Base-by-base conservation (phyloP, 805 yeast species). In the Martiniozyma abietophila region DNA sequence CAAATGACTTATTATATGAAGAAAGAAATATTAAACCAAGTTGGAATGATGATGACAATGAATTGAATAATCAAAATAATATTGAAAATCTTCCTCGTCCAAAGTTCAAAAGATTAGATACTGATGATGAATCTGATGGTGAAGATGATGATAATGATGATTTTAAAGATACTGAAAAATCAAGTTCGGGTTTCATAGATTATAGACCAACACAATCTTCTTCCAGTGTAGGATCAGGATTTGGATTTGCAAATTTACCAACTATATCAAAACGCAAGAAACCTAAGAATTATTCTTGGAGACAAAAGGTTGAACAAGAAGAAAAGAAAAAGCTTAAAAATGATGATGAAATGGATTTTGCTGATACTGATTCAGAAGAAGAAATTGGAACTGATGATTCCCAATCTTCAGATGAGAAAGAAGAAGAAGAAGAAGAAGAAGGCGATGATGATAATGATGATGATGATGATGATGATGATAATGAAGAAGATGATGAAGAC, bases 241-340 rank as follows among this genome's bases (percentile, higher is more conserved):
- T 80, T 53, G 81, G 80, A 2, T 81, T 82, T 48, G 55, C 64
- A 4, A 69, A 75, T 49, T 58, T 74, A 3, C 51, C 47, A 22
- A 35, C 30, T 2, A 38, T 35, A 9, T 71, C 69, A 33, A 64
- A 72, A 6, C 65, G 65, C 21, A 71, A 69, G 35, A 62, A 57
- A 40, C 65, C 61, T 18, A 74, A 69, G 53, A 72, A 69, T 43
- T 83, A 82, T 50, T 80, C 78, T 27, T 86, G 96, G 96, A 73
- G 78, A 48, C 65, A 67, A 25, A 62, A 59, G 41, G 51, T 78
- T 5, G 79, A 67, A 36, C 66, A 62, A 32, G 73, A 70, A 27
- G 58, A 58, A 31, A 61, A 66, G 31, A 63, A 61, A 35, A 47
- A 38, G 18, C 48, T 64, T 36, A 58, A 64, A 20, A 35, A 48